phyloP scores from a whole-genome alignment of 768 basidiomycete genomes.

The Austroboletus festivus region DNA sequence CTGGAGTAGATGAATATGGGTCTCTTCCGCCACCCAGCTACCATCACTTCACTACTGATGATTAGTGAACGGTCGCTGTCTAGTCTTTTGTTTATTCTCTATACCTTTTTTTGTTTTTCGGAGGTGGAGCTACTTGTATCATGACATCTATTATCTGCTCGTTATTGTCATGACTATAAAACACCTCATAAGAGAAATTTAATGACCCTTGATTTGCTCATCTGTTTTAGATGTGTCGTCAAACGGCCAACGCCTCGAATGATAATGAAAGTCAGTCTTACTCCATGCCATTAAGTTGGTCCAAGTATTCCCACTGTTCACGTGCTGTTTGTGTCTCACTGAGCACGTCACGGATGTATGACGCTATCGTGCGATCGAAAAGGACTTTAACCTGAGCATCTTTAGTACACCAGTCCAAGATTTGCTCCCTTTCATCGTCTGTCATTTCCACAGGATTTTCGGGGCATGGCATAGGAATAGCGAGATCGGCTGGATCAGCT shows the following conservation, averaged over 20 bases:
- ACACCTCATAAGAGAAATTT: too few relatives aligned
- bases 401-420: background rate
- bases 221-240: too few relatives aligned
- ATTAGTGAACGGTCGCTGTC: background rate
- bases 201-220: too few relatives aligned
- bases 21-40: constrained; percentile 16
- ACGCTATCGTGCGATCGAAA: background rate
- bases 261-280: too few relatives aligned
- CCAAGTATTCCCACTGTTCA: background rate
- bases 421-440: background rate
- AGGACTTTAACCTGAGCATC: constrained; percentile 2
- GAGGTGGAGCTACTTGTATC: too few relatives aligned
- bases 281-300: too few relatives aligned
- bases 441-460: background rate
- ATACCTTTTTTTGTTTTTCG: background rate
- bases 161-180: too few relatives aligned
- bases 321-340: background rate
- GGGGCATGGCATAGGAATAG: background rate
- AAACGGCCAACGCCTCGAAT: too few relatives aligned
- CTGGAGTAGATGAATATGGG: constrained; percentile 7
- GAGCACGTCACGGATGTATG: fast-evolving
- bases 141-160: too few relatives aligned
- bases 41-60: background rate
- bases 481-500: background rate
- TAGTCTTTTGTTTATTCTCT: background rate